phyloP scores from a whole-genome alignment of 2,329 filamentous ascomycete species.

The Pseudocercospora macadamiae region DNA sequence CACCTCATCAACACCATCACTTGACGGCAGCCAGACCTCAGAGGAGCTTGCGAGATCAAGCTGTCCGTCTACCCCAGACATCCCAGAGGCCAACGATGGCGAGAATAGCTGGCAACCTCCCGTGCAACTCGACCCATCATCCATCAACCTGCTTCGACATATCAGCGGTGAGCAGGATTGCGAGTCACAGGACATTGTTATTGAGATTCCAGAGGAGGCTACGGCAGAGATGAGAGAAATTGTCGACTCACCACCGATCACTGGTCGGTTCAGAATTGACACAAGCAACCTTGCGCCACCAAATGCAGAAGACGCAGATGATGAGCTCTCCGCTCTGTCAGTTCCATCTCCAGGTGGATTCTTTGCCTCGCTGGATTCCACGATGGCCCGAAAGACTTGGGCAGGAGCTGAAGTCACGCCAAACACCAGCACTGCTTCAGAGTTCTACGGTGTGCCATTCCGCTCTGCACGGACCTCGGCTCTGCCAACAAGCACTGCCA shows the following conservation, averaged over 20 bases:
- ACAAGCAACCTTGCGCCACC: conserved; percentile 33
- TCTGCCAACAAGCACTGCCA: conserved; percentile 84
- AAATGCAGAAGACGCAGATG: conserved; percentile 58
- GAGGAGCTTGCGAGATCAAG: conserved; percentile 84
- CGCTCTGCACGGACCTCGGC: conserved; percentile 40
- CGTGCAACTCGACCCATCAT: conserved; percentile 71
- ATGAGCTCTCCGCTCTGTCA: conserved; percentile 71
- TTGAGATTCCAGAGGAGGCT: conserved; percentile 53
- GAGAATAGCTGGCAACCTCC: conserved; percentile 66
- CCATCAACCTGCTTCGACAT: conserved; percentile 77
- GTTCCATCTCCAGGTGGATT: conserved; percentile 92
- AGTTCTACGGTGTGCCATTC: conserved; percentile 89
- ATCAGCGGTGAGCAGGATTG: conserved; percentile 58
- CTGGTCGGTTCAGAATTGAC: conserved; percentile 47
- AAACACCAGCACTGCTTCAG: conserved; percentile 87
- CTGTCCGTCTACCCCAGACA: conserved; percentile 80
- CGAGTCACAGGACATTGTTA: conserved; percentile 35
- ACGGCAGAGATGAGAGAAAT: conserved; percentile 62
- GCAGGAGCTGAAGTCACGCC: conserved; percentile 64
- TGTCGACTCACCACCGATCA: conserved; percentile 48
- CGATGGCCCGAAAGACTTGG: conserved; percentile 77
- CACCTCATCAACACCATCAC: conserved; percentile 79
- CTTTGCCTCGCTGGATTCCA: conserved; percentile 80
- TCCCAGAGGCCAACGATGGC: conserved; percentile 56
- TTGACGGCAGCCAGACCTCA: conserved; percentile 85